phyloP scores from a whole-genome alignment of 495 filamentous ascomycete genomes.

The Parathielavia appendiculata region DNA sequence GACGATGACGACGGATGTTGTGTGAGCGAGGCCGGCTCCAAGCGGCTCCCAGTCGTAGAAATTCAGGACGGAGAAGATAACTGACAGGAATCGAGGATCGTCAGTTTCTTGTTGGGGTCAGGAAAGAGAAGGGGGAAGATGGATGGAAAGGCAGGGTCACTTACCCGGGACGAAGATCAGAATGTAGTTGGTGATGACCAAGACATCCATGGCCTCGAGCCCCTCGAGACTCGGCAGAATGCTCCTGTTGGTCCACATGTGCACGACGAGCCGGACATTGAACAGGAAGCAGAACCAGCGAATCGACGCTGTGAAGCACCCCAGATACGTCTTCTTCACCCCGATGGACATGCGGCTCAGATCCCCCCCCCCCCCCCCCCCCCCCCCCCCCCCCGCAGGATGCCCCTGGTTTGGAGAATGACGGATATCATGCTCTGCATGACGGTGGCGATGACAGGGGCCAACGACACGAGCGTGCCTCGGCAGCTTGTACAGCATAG shows the following conservation, averaged over 20 bases:
- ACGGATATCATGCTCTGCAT: conserved; percentile 55
- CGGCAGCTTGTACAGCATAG: conserved; percentile 28
- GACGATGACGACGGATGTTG: conserved; percentile 66
- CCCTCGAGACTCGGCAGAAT: conserved; percentile 29
- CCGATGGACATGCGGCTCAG: conserved; percentile 24
- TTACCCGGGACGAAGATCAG: conserved; percentile 69
- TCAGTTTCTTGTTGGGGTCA: conserved; percentile 2
- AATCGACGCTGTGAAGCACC: conserved; percentile 58
- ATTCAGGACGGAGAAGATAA: conserved; percentile 64
- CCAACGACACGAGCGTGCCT: conserved; percentile 47
- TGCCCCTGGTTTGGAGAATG: conserved; percentile 51
- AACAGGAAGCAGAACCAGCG: conserved; percentile 74
- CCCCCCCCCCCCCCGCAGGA: conserved; percentile 41
- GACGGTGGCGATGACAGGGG: conserved; percentile 52
- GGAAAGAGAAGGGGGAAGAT: conserved; percentile 9
- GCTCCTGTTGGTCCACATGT: conserved; percentile 31
- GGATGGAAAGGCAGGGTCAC: conserved; percentile 25
- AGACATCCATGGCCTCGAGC: conserved; percentile 35
- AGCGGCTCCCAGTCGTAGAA: conserved; percentile 40
- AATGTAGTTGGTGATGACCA: conserved; percentile 36
- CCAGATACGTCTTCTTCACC: conserved; percentile 51
- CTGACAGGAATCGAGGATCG: conserved; percentile 36
- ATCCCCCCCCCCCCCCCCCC: no score
- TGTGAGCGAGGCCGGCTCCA: conserved; percentile 56
- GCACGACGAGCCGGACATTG: conserved; percentile 58